A percentile compares a stretch with the other conserved stretches of the same genome.
These are phyloP conservation scores for Pyrus hybrid DNA, from an alignment of 331 rosid species.

Conservation along the genomic window DNA sequence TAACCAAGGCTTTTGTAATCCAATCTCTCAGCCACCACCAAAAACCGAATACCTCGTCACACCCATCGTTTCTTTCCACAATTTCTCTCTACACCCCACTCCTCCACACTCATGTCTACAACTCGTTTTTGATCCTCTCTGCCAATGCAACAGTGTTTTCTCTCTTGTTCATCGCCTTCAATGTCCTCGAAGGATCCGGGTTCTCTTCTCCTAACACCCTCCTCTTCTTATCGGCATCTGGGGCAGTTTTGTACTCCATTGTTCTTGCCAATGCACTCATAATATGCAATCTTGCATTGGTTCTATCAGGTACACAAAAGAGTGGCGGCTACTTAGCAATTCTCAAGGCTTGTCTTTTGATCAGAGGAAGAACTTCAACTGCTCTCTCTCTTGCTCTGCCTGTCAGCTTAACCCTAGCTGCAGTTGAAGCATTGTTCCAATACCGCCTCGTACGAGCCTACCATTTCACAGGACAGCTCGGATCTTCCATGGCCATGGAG, in stretches of 20 bases:
- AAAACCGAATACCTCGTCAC: conserved; percentile 15
- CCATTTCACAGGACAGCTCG: conserved; percentile 19
- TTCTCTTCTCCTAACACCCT: conserved; percentile 29
- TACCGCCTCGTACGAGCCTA: conserved; percentile 49
- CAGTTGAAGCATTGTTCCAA: conserved; percentile 78
- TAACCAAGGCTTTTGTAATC: conserved; percentile 56
- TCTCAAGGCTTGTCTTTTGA: conserved; percentile 61
- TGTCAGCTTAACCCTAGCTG: conserved; percentile 51
- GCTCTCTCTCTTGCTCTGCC: conserved; percentile 77
- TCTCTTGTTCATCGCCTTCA: conserved; percentile 55
- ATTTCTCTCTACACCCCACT: conserved; percentile 45
- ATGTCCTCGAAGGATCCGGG: conserved; percentile 35
- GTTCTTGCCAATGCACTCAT: conserved; percentile 71
- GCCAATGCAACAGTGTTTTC: conserved; percentile 62
- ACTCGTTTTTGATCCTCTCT: conserved; percentile 56
- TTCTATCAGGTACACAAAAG: conserved; percentile 60
- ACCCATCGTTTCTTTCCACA: conserved; percentile 28
- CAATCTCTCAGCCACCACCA: conserved; percentile 36
- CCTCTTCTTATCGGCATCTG: conserved; percentile 44
- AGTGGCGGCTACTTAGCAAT: conserved; percentile 60
- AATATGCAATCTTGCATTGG: conserved; percentile 55
- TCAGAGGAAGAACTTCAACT: conserved; percentile 58
- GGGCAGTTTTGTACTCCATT: conserved; percentile 68
- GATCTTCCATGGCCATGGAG: conserved; percentile 42
- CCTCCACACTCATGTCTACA: conserved; percentile 43